Evolutionary conservation across 768 basidiomycete species (phyloP).

Genomic region (Tricholoma sp.): DNA sequence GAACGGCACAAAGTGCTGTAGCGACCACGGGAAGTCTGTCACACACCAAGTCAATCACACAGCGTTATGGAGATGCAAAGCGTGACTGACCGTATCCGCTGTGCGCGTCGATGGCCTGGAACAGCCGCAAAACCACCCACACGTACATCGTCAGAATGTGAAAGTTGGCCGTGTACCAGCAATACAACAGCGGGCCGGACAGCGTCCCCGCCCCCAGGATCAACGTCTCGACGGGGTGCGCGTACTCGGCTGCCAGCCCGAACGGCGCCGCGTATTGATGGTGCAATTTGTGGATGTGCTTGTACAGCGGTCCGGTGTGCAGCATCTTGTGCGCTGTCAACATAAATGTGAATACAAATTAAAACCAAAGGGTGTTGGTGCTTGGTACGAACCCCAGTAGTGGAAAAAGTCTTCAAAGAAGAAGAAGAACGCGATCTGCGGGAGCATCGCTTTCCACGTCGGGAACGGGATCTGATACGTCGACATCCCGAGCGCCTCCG

Average conservation of each 20-base stretch:
- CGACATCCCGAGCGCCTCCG: constrained; percentile 81
- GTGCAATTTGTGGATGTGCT: constrained; percentile 94
- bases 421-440: constrained; percentile 86
- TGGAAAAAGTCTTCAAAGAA: constrained; percentile 96
- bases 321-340: constrained; percentile 78
- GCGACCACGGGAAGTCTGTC: constrained; percentile 94
- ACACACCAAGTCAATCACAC: neutral
- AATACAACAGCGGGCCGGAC: constrained; percentile 82
- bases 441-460: constrained; percentile 56
- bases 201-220: constrained; percentile 93
- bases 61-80: neutral
- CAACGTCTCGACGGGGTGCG: constrained; percentile 94
- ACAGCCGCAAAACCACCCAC: constrained; percentile 91
- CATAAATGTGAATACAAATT: neutral
- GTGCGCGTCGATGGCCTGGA: constrained; percentile 97
- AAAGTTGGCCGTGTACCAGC: constrained; percentile 65
- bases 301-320: constrained; percentile 81
- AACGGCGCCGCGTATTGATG: constrained; percentile 98
- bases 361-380: too few species aligned
- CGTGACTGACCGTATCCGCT: constrained; percentile 79
- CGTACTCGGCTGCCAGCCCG: constrained; percentile 96
- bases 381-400: constrained; percentile 83
- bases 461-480: constrained; percentile 96
- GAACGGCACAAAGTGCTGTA: constrained; percentile 88
- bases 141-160: constrained; percentile 92